Evolutionary conservation across 2,329 filamentous ascomycete species (phyloP).

Genomic region (Diplodia sapinea): DNA sequence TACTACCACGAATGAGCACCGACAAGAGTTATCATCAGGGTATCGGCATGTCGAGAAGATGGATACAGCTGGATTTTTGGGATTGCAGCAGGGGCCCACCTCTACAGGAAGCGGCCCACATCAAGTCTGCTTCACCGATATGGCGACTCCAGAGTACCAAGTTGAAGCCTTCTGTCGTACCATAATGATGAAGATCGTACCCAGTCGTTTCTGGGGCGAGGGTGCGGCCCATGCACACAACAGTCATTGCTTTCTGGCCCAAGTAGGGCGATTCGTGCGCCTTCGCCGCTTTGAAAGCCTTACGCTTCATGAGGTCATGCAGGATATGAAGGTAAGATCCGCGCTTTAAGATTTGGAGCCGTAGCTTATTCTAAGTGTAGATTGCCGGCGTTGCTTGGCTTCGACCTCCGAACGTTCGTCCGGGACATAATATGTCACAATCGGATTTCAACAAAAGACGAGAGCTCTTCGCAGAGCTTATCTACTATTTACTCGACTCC

Average conservation of each 20-base stretch:
- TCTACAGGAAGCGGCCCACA: background rate
- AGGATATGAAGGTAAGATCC: constrained; percentile 71
- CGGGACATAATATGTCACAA: constrained; percentile 65
- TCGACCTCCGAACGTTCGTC: constrained; percentile 49
- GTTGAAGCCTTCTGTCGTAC: constrained; percentile 90
- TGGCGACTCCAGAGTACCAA: constrained; percentile 69
- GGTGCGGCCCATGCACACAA: constrained; percentile 64
- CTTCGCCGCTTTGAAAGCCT: constrained; percentile 82
- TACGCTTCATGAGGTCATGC: constrained; percentile 76
- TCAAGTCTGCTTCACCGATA: constrained; percentile 60
- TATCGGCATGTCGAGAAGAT: background rate
- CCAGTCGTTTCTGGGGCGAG: constrained; percentile 74
- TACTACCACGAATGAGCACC: background rate
- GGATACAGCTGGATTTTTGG: too few species aligned
- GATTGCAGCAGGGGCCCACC: background rate
- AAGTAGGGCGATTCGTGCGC: constrained; percentile 77
- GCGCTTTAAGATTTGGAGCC: background rate
- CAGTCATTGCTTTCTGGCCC: constrained; percentile 64
- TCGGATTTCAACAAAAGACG: constrained; percentile 76
- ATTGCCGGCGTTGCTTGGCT: constrained; percentile 77
- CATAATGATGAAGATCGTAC: constrained; percentile 73
- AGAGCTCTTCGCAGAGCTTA: constrained; percentile 80
- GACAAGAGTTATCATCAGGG: background rate
- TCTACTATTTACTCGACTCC: constrained; percentile 94
- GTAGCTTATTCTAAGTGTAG: constrained; percentile 51